These are phyloP conservation scores for Echinochloa phyllopogon DNA, from an alignment of 176 grass and related monocot genomes.

Conservation along the genomic window DNA sequence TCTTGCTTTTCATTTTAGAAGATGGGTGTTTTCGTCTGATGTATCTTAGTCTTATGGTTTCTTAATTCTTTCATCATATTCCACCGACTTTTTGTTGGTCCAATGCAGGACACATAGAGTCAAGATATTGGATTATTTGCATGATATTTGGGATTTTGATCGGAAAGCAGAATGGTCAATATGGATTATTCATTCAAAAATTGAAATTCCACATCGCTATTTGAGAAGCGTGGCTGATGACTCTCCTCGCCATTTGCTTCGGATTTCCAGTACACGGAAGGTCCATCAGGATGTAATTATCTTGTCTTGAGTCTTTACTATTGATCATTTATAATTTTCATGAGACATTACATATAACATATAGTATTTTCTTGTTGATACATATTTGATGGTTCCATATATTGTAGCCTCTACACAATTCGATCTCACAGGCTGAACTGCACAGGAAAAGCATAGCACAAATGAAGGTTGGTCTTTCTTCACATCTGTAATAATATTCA, in stretches of 20 bases:
- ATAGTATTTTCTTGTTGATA: neutral
- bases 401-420: conserved; percentile 73
- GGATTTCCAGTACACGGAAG: conserved; percentile 62
- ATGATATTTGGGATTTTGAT: conserved; percentile 71
- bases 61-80: conserved; percentile 31
- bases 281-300: conserved; percentile 70
- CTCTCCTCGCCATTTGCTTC: conserved; percentile 70
- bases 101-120: conserved; percentile 73
- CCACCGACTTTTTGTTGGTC: conserved; percentile 24
- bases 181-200: conserved; percentile 93
- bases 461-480: conserved; percentile 71
- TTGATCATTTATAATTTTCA: conserved; percentile 4
- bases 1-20: conserved; percentile 36
- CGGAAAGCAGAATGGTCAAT: conserved; percentile 93
- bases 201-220: conserved; percentile 82
- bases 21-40: neutral
- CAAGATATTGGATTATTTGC: conserved; percentile 79
- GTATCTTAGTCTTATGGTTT: conserved; percentile 6
- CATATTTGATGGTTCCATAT: conserved; percentile 46
- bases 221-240: conserved; percentile 63
- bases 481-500: neutral
- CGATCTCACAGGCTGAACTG: conserved; percentile 73
- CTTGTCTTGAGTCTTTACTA: conserved; percentile 32
- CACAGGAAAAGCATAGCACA: conserved; percentile 90
- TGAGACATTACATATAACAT: neutral